Evolutionary conservation across 164 flowering plant genomes (phyloP), one percentile per base, ranked within the genome.

Genomic region (Echeveria elegans): DNA sequence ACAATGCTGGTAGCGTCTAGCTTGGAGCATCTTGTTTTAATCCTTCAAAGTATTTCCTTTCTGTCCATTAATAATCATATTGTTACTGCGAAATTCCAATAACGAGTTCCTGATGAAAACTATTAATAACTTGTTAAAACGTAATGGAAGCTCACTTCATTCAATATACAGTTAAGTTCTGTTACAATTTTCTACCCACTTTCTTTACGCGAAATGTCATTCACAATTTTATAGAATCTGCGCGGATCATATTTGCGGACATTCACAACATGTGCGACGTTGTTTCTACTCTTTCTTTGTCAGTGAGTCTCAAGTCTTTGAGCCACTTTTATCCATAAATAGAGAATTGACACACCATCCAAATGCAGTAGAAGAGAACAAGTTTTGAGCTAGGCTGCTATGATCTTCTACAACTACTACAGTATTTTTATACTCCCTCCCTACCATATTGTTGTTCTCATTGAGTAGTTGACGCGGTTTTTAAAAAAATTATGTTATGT

Each of bases 221-320:
- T n/a, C n/a, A n/a, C n/a, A n/a, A n/a, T 52, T 21, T 40, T 69
- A 41, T 75, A 77, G 80, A 72, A 48, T 65, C 36, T 68, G 68
- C 52, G 36, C 28, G 18, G 65, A 15, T 67, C 68, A 10, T 56
- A 47, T 38, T 38, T 43, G 32, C 31, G 70, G 64, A 26, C 66
- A 18, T 62, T 70, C 18, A 36, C 48, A 2, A 53, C 59, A 50
- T 67, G 71, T 63, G 19, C 66, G 19, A 7, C 26, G 56, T 60
- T 45, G 9, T 36, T 68, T 67, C 72, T 75, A 65, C 68, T 72
- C 37, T 63, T 74, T 15, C 64, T 32, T 18, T 67, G 61, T 71
- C 37, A 40, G 21, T 76, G 60, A 69, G 41, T 37, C 34, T 56
- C 26, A 3, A 26, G 14, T 24, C 24, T 48, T 8, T 9, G 60